These are phyloP conservation scores for Ascoidea rubescens DNA, from an alignment of 805 yeast species.

Conservation along the genomic window DNA sequence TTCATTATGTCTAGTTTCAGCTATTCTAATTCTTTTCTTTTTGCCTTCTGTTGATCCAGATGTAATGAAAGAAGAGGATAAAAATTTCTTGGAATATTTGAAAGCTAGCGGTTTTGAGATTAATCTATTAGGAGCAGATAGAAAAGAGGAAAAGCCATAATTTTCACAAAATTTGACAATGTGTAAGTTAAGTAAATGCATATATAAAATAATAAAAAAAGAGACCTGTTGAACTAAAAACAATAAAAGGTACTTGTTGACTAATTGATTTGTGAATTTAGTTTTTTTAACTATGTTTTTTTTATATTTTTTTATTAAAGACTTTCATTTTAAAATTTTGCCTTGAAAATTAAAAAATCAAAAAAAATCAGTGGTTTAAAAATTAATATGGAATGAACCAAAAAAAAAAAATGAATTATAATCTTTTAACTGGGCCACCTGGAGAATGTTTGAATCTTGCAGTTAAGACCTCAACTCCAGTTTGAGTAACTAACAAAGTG, in stretches of 20 bases:
- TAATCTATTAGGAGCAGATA: conserved; percentile 31
- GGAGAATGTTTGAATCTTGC: conserved; percentile 73
- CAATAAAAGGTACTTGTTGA: no score
- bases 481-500: conserved; percentile 82
- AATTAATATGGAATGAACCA: no score
- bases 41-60: conserved; percentile 78
- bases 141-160: background rate
- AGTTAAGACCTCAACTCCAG: conserved; percentile 81
- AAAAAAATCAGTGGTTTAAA: no score
- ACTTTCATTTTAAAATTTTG: no score
- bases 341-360: no score
- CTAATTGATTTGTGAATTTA: no score
- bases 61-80: conserved; percentile 69
- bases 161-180: no score
- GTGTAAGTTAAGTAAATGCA: no score
- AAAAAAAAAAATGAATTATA: conserved; percentile 13
- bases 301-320: no score
- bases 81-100: conserved; percentile 53
- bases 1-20: conserved; percentile 61
- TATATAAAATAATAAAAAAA: no score
- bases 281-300: no score
- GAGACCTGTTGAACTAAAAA: no score
- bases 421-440: conserved; percentile 69
- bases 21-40: conserved; percentile 50
- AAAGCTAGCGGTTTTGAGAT: conserved; percentile 57